Evolutionary conservation across 345 rosid genomes (phyloP), one percentile per base, ranked within the genome.

Genomic region (Salix dunnii): DNA sequence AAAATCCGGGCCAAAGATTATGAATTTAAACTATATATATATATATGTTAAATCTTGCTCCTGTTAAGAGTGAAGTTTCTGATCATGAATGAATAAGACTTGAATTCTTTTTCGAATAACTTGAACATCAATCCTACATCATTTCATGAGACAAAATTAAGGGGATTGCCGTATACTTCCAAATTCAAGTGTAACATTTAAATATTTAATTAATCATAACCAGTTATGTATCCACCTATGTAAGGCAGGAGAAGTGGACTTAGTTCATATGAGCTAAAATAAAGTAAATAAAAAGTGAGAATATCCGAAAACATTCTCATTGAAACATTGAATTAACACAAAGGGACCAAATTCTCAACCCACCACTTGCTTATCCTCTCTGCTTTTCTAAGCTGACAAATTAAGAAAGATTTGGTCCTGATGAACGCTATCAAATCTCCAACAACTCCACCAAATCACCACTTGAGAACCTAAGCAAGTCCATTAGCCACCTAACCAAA

Each of bases 361-460:
- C 51, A 33, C 28, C 48, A 28, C 25, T 31, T 63, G 7, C 30
- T 36, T 55, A 68, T 55, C 17, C 1, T 38, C 28, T 60, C 23
- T 48, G 20, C 51, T 46, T 42, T 38, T 58, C 63, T 27, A 2
- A 12, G 28, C 27, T 68, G 73, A 36, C 72, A 33, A 33, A 51
- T 51, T 53, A 76, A 51, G 58, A 62, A 62, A 40, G 25, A 36
- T 40, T 36, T 64, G 12, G 42, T 43, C 42, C 27, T 35, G 72
- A 64, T 63, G 65, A 74, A 11, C 58, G 72, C 76, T 66, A 68
- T 74, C 77, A 78, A 81, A 74, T 75, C 76, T 1, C 80, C 78
- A 84, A 80, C 84, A 76, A 82, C 84, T 86, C 84, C 87, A 84
- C 86, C 79, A 74, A 74, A 80, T 81, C 43, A 36, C 4, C 60